Percentiles rank a stretch among this genome's conserved stretches.
Evolutionary conservation across 2,329 filamentous ascomycete species (phyloP).

Genomic region (Furcasterigmium furcatum): DNA sequence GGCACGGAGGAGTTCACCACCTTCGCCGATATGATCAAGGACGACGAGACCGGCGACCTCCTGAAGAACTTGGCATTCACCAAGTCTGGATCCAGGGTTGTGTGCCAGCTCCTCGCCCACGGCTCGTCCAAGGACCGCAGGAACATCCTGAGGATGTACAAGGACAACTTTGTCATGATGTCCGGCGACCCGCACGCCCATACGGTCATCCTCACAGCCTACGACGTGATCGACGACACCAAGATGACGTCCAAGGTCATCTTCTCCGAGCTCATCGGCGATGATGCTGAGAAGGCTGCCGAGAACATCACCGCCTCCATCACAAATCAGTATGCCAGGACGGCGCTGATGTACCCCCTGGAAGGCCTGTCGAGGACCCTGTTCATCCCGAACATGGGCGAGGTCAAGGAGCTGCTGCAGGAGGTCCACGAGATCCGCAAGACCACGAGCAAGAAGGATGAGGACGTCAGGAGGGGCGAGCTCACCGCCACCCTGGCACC

Average conservation of each 20-base stretch:
- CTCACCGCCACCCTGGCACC: constrained; percentile 72
- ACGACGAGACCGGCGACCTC: constrained; percentile 85
- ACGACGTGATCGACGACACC: constrained; percentile 93
- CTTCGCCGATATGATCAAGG: constrained; percentile 87
- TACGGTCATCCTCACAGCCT: constrained; percentile 76
- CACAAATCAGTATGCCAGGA: constrained; percentile 63
- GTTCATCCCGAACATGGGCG: constrained; percentile 59
- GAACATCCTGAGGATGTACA: constrained; percentile 81
- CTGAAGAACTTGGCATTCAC: constrained; percentile 97
- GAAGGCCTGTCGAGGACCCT: constrained; percentile 61
- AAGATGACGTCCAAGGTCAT: constrained; percentile 83
- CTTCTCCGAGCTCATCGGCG: constrained; percentile 80
- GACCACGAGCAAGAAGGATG: constrained; percentile 89
- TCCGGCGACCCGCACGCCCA: constrained; percentile 78
- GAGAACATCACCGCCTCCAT: constrained; percentile 63
- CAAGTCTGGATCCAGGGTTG: constrained; percentile 77
- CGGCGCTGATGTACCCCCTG: constrained; percentile 78
- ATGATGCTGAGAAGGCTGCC: constrained; percentile 58
- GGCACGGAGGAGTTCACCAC: constrained; percentile 81
- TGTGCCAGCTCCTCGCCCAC: constrained; percentile 78
- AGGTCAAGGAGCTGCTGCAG: constrained; percentile 67
- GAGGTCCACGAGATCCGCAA: constrained; percentile 78
- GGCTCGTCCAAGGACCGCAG: constrained; percentile 92
- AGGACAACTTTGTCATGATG: constrained; percentile 84
- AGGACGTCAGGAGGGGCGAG: constrained; percentile 71